Evolutionary conservation across 371 early-diverging fungal species (phyloP), one percentile per base, ranked within the genome.

Genomic region (Mortierella sp.): DNA sequence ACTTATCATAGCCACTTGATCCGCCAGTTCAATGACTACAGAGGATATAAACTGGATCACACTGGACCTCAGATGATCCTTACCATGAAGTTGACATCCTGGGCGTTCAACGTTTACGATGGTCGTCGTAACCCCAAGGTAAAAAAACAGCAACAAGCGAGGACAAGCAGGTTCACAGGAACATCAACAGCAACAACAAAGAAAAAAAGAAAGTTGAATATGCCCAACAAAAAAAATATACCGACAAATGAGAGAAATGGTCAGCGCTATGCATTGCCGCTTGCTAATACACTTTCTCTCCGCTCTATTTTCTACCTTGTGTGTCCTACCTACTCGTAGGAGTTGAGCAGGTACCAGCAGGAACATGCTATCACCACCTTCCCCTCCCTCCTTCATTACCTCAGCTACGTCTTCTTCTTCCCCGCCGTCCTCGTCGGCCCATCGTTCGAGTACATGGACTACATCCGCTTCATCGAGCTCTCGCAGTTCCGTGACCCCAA

Each of bases 1-100:
- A 4, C 27, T 8, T n/a, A 56, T 10, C 11, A 38, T 84, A 95
- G 95, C 80, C 95, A 95, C 81, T 83, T 95, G 55, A 83, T 88
- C 74, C 89, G 93, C 58, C 95, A 94, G 77, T 56, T 90, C 71
- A 84, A 91, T 76, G 89, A 92, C 46, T 81, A 87, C 43, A 89
- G 91, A 41, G 89, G 89, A 77, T 92, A 89, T 41, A 81, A 87
- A 43, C 90, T 96, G 73, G 98, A 98, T 89, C 91, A 95, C 75
- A 96, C 98, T 8, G 97, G 97, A 16, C 94, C 96, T 2, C 93
- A 96, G 87, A 99, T 99, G 99, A 91, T 99, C 43, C 88, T 96
- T 68, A 95, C 96, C 11, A 96, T 98, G 82, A 98, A 98, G 87
- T 81, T 97, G 68, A 94, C 97, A 14, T 93, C 96, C 10, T 96